Conservation (phyloP, 805 yeast genomes). For the Schwanniomyces sp. region DNA sequence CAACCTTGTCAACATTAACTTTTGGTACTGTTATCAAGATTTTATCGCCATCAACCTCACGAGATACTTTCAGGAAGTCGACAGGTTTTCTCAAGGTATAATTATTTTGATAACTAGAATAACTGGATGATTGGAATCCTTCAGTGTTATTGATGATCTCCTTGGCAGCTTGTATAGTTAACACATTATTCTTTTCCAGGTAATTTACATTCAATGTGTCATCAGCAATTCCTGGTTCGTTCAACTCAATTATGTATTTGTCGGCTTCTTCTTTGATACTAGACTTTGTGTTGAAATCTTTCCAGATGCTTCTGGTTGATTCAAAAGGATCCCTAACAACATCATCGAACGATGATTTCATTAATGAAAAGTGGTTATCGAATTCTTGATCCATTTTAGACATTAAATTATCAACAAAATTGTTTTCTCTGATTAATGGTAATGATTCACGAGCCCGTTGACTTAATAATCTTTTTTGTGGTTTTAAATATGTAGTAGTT, state of each 20-base stretch:
- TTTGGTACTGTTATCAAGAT: constrained; percentile 22
- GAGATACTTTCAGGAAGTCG: constrained; percentile 18
- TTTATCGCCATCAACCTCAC: constrained; percentile 17
- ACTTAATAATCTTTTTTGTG: not conserved
- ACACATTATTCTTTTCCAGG: constrained; percentile 20
- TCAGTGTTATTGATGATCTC: constrained; percentile 8
- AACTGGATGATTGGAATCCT: constrained; percentile 8
- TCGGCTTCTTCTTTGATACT: constrained; percentile 22
- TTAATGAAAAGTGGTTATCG: not conserved
- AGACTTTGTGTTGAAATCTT: constrained; percentile 16
- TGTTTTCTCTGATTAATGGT: not conserved
- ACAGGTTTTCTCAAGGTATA: constrained; percentile 22
- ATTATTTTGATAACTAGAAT: constrained; percentile 16
- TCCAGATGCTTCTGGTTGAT: constrained; percentile 2
- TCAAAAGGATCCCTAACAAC: not conserved
- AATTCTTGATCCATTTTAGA: not conserved
- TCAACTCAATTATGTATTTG: constrained; percentile 17
- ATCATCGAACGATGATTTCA: not conserved
- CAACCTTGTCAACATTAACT: constrained; percentile 4
- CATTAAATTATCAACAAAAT: not conserved
- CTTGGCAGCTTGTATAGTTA: constrained; percentile 18
- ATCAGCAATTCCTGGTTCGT: constrained; percentile 13
- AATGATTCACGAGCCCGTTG: not conserved
- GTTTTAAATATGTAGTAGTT: not conserved
- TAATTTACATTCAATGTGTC: constrained; percentile 23